Evolutionary conservation across 2,329 filamentous ascomycete species (phyloP).

Genomic region (Chaetothyriales sp.): DNA sequence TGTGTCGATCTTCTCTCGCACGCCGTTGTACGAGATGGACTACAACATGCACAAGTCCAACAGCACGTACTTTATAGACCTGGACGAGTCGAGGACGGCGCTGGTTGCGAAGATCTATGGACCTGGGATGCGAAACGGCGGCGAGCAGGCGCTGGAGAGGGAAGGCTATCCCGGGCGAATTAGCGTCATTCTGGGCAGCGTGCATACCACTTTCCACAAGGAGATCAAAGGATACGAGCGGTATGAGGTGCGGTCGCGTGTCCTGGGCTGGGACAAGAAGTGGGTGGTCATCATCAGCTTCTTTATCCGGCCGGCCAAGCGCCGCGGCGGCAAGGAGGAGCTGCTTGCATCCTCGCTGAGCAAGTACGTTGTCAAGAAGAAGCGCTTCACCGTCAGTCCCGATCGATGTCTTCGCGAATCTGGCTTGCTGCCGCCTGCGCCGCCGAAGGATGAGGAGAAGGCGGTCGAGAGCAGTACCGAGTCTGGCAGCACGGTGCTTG

Average conservation of each 20-base stretch:
- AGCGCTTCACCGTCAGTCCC: conserved; percentile 69
- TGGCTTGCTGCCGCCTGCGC: conserved; percentile 58
- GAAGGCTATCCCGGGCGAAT: conserved; percentile 33
- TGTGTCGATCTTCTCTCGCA: conserved; percentile 49
- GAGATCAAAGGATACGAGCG: conserved; percentile 55
- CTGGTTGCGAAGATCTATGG: conserved; percentile 34
- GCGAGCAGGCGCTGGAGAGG: conserved; percentile 32
- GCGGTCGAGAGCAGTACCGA: neutral
- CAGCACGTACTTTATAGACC: conserved; percentile 41
- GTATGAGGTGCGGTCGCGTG: conserved; percentile 59
- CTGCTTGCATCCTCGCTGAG: conserved; percentile 54
- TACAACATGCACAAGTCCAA: conserved; percentile 56
- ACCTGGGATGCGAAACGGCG: conserved; percentile 29
- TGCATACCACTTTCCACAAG: conserved; percentile 56
- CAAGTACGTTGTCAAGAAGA: conserved; percentile 74
- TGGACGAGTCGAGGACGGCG: conserved; percentile 60
- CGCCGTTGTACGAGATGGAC: conserved; percentile 64
- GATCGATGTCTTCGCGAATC: conserved; percentile 57
- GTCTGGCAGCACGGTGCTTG: neutral
- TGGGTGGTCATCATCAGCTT: conserved; percentile 66
- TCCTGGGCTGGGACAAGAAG: conserved; percentile 65
- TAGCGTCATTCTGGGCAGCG: conserved; percentile 54
- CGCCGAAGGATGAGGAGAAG: conserved; percentile 20
- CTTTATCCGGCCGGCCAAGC: conserved; percentile 42
- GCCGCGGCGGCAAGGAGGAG: conserved; percentile 27